phyloP scores from a whole-genome alignment of 225 moss, liverwort and hornwort species.

The Neckera pumila region DNA sequence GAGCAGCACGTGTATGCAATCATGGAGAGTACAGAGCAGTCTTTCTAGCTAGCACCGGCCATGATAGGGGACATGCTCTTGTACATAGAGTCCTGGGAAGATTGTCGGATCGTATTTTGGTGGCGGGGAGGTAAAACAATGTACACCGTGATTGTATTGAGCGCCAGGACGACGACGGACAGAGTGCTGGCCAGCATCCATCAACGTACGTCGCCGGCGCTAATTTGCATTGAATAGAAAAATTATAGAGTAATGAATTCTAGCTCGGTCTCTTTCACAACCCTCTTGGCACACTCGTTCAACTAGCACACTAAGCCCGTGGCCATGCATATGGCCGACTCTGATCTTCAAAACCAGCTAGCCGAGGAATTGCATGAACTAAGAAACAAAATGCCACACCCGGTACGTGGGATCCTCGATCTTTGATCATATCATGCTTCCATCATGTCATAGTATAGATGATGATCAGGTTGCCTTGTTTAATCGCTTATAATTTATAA shows the following conservation, averaged over 20 bases:
- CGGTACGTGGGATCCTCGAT: background rate
- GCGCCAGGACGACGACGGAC: background rate
- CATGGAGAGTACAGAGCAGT: background rate
- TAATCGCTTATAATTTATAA: background rate
- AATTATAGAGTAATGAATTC: background rate
- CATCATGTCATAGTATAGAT: background rate
- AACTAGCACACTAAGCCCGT: background rate
- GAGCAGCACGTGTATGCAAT: constrained; percentile 10
- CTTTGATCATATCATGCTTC: background rate
- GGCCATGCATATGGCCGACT: no score
- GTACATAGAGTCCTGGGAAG: constrained; percentile 14
- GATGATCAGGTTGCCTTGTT: background rate
- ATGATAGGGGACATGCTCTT: constrained; percentile 3
- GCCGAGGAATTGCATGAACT: background rate
- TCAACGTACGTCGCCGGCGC: background rate
- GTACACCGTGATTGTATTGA: background rate
- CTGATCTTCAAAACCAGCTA: no score
- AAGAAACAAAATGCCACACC: background rate
- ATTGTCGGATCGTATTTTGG: constrained; percentile 15
- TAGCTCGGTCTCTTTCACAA: background rate
- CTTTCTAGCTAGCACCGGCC: constrained; percentile 2
- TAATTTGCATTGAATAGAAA: background rate
- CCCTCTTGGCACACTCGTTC: no score
- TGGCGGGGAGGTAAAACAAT: background rate
- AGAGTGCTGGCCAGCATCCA: background rate